phyloP scores from a whole-genome alignment of 345 rosid species.

The Pugionium dolabratum region DNA sequence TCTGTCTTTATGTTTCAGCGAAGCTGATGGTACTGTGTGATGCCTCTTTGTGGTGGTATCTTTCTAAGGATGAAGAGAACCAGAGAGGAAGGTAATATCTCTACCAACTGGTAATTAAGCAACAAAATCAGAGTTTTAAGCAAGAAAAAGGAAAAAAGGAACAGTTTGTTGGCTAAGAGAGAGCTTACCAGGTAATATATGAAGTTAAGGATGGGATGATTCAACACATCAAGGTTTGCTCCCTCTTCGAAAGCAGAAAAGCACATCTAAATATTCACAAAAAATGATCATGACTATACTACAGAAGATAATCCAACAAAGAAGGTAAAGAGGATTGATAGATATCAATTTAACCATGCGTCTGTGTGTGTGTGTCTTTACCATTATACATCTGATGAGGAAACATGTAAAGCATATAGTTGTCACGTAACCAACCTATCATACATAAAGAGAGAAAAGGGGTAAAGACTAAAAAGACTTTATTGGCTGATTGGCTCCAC shows the following conservation, averaged over 20 bases:
- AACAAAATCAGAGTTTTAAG: constrained; percentile 16
- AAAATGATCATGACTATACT: background rate
- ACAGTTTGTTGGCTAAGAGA: background rate
- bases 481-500: constrained; percentile 1
- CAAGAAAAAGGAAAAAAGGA: too few species aligned
- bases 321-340: background rate
- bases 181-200: constrained; percentile 75
- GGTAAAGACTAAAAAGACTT: background rate
- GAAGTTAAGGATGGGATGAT: constrained; percentile 84
- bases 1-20: constrained; percentile 43
- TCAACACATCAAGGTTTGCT: constrained; percentile 76
- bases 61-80: constrained; percentile 90
- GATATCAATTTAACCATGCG: background rate
- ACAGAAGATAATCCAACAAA: constrained; percentile 13
- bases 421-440: constrained; percentile 94
- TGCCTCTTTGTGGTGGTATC: constrained; percentile 85
- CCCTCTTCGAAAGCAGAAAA: constrained; percentile 79
- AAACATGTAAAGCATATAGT: constrained; percentile 90
- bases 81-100: constrained; percentile 81
- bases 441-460: constrained; percentile 29
- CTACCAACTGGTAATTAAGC: constrained; percentile 62
- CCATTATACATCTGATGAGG: constrained; percentile 87
- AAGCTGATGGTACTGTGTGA: constrained; percentile 78
- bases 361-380: constrained; percentile 40
- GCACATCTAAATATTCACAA: constrained; percentile 54